Base-by-base conservation (phyloP, 345 rosid genomes). In the Lepidium didymum region DNA sequence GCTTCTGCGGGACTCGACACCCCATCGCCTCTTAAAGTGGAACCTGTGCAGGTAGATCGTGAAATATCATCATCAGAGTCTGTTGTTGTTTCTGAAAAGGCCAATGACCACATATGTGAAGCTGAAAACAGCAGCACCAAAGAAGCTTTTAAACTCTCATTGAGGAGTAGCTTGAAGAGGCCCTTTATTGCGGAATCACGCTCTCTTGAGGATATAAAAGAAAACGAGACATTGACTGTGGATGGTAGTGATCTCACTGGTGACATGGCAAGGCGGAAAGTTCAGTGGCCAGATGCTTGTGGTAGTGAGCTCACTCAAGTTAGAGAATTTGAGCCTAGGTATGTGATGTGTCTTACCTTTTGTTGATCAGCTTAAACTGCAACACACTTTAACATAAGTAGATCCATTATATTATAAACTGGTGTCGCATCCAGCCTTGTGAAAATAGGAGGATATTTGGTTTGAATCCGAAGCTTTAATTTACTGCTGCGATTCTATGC, bases 271-370 rank as follows among this genome's bases (percentile, higher is more conserved):
- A 78, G 78, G 72, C 78, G 93, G 72, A 94, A 83, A 85, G 97
- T 94, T 78, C 96, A 87, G 79, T 94, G 99, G 99, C 85, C 87
- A 6, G 97, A 94, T 86, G 83, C 83, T 67, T 83, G 89, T 80
- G 97, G 99, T 45, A 86, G 80, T 59, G 97, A 89, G 74, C 96
- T 94, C 69, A 86, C 69, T 53, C 93, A 94, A 80, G 81, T 91
- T 76, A 79, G 86, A 79, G 99, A 91, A 80, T 94, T 91, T 81
- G 97, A 91, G 71, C 96, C 99, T 58, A 94, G 99, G 97, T 93
- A 84, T 55, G 74, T 69, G 50, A 43, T 42, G 44, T 41, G 15
- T 64, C 33, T 57, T 47, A 21, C 68, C 44, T 49, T 45, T 50
- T 10, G 0, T 64, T 47, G 44, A 63, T 13, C 16, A 19, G 10